These are phyloP conservation scores for Podochytrium sp. DNA, from an alignment of 192 early-diverging fungal genomes.

Conservation along the genomic window DNA sequence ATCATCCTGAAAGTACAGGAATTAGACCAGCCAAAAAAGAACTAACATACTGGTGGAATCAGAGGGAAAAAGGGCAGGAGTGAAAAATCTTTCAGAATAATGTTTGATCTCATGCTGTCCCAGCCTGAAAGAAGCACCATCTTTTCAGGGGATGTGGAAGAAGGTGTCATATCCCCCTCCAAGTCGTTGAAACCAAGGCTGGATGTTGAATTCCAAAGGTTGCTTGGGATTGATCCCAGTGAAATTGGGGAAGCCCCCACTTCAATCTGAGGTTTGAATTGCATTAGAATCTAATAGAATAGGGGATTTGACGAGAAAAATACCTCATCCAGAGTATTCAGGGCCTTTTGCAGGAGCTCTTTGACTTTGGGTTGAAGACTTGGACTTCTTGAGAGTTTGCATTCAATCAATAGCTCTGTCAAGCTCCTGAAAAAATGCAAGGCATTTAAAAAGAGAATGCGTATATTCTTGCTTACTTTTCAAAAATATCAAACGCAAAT, in stretches of 20 bases:
- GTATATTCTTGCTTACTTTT: neutral
- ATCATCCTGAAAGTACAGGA: too few relatives aligned
- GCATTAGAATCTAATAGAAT: neutral
- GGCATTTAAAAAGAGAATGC: neutral
- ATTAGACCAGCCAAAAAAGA: neutral
- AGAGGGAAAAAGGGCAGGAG: too few relatives aligned
- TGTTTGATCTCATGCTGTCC: too few relatives aligned
- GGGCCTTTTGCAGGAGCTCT: neutral
- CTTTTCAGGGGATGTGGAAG: neutral
- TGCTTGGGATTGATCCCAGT: neutral
- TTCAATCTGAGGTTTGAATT: neutral
- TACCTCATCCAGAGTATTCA: neutral
- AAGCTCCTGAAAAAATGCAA: constrained; percentile 5
- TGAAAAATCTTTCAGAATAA: too few relatives aligned
- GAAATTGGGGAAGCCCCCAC: neutral
- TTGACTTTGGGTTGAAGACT: neutral
- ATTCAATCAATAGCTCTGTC: constrained; percentile 6
- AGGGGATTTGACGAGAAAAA: neutral
- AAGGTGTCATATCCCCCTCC: neutral
- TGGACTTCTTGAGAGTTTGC: neutral
- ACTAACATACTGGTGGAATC: too few relatives aligned
- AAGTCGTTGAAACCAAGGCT: constrained; percentile 5
- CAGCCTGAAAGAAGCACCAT: neutral
- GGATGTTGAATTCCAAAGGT: constrained; percentile 7
- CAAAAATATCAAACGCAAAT: constrained; percentile 14